Percentiles rank a stretch among this genome's conserved stretches.
These are phyloP conservation scores for Spongispora temasekensis DNA, from an alignment of 1,284 basidiomycete species.

Conservation along the genomic window DNA sequence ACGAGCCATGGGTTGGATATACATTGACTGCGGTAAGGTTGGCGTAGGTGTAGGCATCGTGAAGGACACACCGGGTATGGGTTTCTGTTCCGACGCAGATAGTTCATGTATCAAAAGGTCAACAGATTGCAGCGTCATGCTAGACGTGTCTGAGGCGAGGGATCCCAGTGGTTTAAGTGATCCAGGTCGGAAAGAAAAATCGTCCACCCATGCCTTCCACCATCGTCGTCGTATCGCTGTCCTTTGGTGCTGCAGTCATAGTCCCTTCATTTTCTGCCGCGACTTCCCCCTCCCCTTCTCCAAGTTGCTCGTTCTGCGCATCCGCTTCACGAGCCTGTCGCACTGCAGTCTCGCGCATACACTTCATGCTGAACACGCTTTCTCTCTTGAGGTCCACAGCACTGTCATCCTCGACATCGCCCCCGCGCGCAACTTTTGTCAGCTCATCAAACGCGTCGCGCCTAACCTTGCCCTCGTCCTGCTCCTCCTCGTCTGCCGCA, in stretches of 20 bases:
- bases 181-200: slow-evolving; percentile 55
- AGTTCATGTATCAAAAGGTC: too few species aligned
- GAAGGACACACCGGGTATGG: too few species aligned
- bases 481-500: slow-evolving; percentile 41
- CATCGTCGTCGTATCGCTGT: slow-evolving; percentile 39
- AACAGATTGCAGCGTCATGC: too few species aligned
- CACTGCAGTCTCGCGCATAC: slow-evolving; percentile 89
- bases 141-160: slow-evolving; percentile 64
- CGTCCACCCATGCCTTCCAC: slow-evolving; percentile 61
- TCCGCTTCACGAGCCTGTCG: slow-evolving; percentile 61
- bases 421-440: slow-evolving; percentile 46
- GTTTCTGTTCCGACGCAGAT: too few species aligned
- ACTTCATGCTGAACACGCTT: slow-evolving; percentile 89
- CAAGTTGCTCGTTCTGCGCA: slow-evolving; percentile 68
- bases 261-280: slow-evolving; percentile 37
- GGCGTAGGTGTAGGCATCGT: too few species aligned
- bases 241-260: slow-evolving; percentile 26
- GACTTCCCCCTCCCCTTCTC: slow-evolving; percentile 41
- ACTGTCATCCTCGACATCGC: slow-evolving; percentile 34
- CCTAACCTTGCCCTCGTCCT: slow-evolving; percentile 55
- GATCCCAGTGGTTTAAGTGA: slow-evolving; percentile 43
- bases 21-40: too few species aligned
- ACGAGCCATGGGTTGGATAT: too few species aligned
- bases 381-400: slow-evolving; percentile 45
- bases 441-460: slow-evolving; percentile 76